Evolutionary conservation across 345 rosid species (phyloP).

Genomic region (Citrus inodora): DNA sequence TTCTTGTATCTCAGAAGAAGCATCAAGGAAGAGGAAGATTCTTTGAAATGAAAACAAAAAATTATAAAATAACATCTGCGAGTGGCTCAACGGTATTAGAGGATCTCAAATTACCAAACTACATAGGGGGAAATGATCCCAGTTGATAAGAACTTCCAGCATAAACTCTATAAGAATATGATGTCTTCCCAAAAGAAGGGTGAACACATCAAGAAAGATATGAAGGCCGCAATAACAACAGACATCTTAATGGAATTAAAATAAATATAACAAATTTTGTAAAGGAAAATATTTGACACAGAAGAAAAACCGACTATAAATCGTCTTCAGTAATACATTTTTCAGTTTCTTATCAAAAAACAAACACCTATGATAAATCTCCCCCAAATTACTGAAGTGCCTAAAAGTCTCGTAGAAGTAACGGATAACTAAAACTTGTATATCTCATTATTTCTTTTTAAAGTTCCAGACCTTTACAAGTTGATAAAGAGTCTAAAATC

Average conservation of each 20-base stretch:
- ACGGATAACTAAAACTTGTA: background rate
- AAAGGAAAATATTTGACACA: background rate
- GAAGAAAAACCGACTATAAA: background rate
- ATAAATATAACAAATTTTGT: background rate
- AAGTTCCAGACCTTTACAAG: background rate
- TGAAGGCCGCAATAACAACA: background rate
- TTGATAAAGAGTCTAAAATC: background rate
- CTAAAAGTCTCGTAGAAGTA: background rate
- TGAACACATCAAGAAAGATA: background rate
- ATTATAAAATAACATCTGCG: background rate
- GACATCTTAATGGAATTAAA: background rate
- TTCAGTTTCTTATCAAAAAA: background rate
- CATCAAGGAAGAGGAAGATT: background rate
- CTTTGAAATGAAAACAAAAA: background rate
- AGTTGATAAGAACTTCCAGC: background rate
- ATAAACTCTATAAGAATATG: no score
- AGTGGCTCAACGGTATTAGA: background rate
- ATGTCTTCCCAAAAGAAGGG: background rate
- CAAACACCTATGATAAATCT: background rate
- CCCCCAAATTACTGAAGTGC: background rate
- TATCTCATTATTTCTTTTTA: background rate
- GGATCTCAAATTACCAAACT: background rate
- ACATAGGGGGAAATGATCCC: background rate
- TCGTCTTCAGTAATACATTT: no score
- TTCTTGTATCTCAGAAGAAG: background rate